Evolutionary conservation across 345 rosid genomes (phyloP).

Genomic region (Schrenkiella parvula): DNA sequence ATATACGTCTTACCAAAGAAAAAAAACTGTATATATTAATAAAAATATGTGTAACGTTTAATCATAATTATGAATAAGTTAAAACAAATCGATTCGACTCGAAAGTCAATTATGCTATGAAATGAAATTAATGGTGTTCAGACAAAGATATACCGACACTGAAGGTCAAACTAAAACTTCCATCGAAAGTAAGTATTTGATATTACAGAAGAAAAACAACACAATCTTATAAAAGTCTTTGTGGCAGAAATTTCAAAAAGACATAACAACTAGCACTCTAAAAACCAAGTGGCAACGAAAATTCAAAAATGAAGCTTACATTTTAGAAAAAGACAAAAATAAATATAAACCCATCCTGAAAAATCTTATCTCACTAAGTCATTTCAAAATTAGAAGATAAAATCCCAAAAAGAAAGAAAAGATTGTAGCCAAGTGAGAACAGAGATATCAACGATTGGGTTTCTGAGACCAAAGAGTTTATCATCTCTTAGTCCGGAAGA

Average conservation of each 20-base stretch:
- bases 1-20: not conserved
- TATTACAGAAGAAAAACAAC: not conserved
- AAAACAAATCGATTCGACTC: not conserved
- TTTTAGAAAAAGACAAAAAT: not conserved
- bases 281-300: conserved; percentile 5
- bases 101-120: not conserved
- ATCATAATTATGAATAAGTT: not conserved
- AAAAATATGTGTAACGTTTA: not conserved
- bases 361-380: conserved; percentile 1
- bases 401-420: not conserved
- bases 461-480: not conserved
- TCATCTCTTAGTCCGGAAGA: conserved; percentile 77
- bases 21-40: not conserved
- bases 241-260: conserved; percentile 12
- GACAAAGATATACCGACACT: not conserved
- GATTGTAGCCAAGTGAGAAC: not conserved
- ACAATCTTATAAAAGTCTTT: not conserved
- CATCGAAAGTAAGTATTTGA: not conserved
- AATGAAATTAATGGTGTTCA: not conserved
- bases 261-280: conserved; percentile 10
- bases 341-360: not conserved
- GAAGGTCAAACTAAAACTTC: conserved; percentile 13
- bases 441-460: not conserved
- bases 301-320: conserved; percentile 8
- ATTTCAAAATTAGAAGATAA: not conserved